phyloP scores from a whole-genome alignment of 495 filamentous ascomycete species.

The Hypomontagnella monticulosa region DNA sequence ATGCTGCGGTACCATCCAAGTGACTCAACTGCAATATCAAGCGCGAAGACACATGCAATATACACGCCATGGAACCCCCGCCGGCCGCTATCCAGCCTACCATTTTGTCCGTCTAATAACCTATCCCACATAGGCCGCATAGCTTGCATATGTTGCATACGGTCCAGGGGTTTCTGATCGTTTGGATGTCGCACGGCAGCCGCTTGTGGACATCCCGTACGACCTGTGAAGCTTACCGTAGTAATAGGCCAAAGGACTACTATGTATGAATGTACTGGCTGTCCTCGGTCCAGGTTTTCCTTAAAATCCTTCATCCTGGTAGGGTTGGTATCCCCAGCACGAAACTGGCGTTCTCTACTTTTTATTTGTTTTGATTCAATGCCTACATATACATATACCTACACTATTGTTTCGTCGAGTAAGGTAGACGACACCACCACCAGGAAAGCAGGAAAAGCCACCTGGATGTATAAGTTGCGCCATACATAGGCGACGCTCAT shows the following conservation, averaged over 20 bases:
- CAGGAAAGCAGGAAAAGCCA: background rate
- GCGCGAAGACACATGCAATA: constrained; percentile 1
- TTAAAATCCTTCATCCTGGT: constrained; percentile 39
- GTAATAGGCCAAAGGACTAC: constrained; percentile 4
- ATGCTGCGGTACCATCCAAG: constrained; percentile 22
- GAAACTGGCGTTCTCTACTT: constrained; percentile 17
- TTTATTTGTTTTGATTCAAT: constrained; percentile 12
- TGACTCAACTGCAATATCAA: constrained; percentile 33
- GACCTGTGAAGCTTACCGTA: constrained; percentile 38
- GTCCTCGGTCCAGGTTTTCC: constrained; percentile 16
- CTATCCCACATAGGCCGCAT: constrained; percentile 26
- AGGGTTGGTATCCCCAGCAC: constrained; percentile 20
- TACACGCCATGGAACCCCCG: constrained; percentile 33
- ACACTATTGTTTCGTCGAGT: too few relatives aligned
- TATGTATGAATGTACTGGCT: constrained; percentile 4
- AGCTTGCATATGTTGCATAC: too few relatives aligned
- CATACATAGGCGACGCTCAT: constrained; percentile 8
- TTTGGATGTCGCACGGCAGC: constrained; percentile 42
- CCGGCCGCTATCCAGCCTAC: constrained; percentile 35
- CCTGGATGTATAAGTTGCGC: constrained; percentile 4
- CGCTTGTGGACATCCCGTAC: constrained; percentile 40
- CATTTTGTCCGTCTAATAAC: constrained; percentile 25
- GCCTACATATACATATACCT: background rate
- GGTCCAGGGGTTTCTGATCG: constrained; percentile 38
- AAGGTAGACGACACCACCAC: too few relatives aligned